A percentile compares a stretch with the other conserved stretches of the same genome.
Conservation (phyloP, 2,329 filamentous ascomycete genomes). For the Colletotrichum coccodes region DNA sequence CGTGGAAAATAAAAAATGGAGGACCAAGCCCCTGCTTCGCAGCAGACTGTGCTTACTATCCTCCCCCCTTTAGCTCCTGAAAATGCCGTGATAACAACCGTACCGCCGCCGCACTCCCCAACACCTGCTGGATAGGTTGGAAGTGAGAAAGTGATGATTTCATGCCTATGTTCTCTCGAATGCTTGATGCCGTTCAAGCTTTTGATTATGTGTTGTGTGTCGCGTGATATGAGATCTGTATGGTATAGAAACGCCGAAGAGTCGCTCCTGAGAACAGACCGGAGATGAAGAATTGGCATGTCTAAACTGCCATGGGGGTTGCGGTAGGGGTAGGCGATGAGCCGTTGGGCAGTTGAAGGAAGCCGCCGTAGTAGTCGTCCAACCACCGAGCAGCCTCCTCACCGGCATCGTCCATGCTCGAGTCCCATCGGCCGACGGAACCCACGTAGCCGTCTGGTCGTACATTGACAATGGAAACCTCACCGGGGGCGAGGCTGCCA, state of each 20-base stretch:
- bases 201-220: slow-evolving; percentile 20
- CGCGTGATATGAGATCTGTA: slow-evolving; percentile 22
- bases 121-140: slow-evolving; percentile 30
- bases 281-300: background rate
- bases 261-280: slow-evolving; percentile 10
- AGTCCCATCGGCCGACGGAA: slow-evolving; percentile 66
- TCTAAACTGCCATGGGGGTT: slow-evolving; percentile 27
- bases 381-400: slow-evolving; percentile 64
- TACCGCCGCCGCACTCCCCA: slow-evolving; percentile 30
- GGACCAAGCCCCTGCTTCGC: slow-evolving; percentile 22
- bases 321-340: slow-evolving; percentile 23
- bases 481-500: slow-evolving; percentile 63
- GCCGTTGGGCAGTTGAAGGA: slow-evolving; percentile 58
- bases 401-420: slow-evolving; percentile 60
- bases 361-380: slow-evolving; percentile 64
- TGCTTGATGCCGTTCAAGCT: slow-evolving; percentile 14
- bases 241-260: slow-evolving; percentile 13
- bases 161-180: slow-evolving; percentile 22
- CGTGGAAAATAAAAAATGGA: slow-evolving; percentile 14
- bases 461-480: slow-evolving; percentile 74
- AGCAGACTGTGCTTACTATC: slow-evolving; percentile 16
- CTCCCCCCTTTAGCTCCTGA: slow-evolving; percentile 30
- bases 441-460: slow-evolving; percentile 81
- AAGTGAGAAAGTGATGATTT: slow-evolving; percentile 29
- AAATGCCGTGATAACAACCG: slow-evolving; percentile 31